phyloP scores from a whole-genome alignment of 73 alveolate genomes.

The Paramecium tetraurelia region DNA sequence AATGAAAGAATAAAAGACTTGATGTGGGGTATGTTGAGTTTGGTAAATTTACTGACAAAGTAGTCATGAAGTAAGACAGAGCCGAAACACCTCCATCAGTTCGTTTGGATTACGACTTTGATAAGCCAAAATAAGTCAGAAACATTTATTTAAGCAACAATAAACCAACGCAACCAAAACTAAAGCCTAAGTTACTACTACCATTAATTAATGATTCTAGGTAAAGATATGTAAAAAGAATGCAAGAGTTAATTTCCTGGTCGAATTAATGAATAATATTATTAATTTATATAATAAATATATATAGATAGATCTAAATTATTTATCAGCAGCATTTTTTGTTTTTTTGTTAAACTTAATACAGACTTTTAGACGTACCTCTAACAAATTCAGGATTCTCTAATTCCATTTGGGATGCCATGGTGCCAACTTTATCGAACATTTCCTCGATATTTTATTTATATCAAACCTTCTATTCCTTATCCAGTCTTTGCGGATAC shows the following conservation, averaged over 20 bases:
- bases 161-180: neutral
- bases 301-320: neutral
- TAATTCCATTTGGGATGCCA: neutral
- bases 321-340: neutral
- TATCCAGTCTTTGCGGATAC: constrained; percentile 10
- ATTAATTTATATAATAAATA: neutral
- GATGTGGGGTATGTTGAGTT: constrained; percentile 40
- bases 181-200: neutral
- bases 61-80: constrained; percentile 25
- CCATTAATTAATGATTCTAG: neutral
- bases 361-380: neutral
- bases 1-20: neutral
- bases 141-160: neutral
- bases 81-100: constrained; percentile 43
- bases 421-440: neutral
- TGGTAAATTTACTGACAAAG: neutral
- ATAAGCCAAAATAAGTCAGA: neutral
- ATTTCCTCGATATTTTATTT: neutral
- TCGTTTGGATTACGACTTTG: neutral
- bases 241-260: neutral
- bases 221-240: neutral
- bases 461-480: constrained; percentile 15
- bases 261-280: neutral
- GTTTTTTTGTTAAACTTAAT: neutral
- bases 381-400: neutral